Evolutionary conservation across 345 rosid genomes (phyloP).

Genomic region (Kandelia obovata): DNA sequence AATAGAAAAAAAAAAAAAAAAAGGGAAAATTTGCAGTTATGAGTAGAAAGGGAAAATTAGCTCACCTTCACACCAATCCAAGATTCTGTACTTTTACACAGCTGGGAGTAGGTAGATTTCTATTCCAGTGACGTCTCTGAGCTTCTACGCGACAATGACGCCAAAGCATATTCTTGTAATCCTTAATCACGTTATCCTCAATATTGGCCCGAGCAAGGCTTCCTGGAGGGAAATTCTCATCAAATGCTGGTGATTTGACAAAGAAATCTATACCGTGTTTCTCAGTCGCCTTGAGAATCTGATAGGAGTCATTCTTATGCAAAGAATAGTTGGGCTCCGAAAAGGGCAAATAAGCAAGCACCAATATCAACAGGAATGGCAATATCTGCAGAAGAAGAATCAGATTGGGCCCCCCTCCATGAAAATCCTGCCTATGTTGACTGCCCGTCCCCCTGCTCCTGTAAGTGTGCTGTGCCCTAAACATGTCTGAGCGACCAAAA

Average conservation of each 20-base stretch:
- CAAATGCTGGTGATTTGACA: constrained; percentile 64
- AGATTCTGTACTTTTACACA: constrained; percentile 63
- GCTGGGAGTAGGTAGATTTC: constrained; percentile 69
- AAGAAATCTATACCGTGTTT: constrained; percentile 64
- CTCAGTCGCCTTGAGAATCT: constrained; percentile 63
- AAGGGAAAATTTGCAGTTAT: too few relatives aligned
- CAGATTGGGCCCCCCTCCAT: constrained; percentile 36
- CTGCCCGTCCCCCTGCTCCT: constrained; percentile 44
- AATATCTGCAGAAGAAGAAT: constrained; percentile 61
- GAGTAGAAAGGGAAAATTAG: too few relatives aligned
- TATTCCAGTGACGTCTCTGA: constrained; percentile 78
- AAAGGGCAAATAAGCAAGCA: constrained; percentile 69
- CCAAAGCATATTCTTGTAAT: constrained; percentile 58
- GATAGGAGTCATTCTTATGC: constrained; percentile 54
- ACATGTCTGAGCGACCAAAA: constrained; percentile 55
- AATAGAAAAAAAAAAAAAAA: too few relatives aligned
- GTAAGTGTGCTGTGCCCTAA: constrained; percentile 42
- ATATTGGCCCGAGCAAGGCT: constrained; percentile 59
- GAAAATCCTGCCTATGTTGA: constrained; percentile 44
- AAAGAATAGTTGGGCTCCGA: constrained; percentile 77
- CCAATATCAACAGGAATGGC: constrained; percentile 65
- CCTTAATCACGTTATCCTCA: constrained; percentile 66
- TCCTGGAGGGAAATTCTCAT: constrained; percentile 61
- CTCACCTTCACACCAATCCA: constrained; percentile 58
- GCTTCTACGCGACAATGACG: constrained; percentile 69